Base-by-base conservation (phyloP, 306 rosid species). In the Luffa acutangula region DNA sequence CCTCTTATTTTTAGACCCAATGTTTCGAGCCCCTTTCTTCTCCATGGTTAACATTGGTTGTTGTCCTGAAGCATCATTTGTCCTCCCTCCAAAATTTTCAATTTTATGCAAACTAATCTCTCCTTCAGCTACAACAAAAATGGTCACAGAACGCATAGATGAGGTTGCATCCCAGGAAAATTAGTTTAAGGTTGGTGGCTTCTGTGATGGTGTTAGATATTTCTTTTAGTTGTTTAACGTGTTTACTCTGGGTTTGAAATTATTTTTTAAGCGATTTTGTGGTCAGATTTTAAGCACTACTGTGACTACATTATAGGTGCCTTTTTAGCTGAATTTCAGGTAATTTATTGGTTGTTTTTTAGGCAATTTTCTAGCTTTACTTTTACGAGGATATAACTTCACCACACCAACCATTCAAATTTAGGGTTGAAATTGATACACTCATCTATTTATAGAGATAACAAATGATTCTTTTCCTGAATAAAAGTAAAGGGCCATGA, bases 1-100 rank as follows among this genome's bases (percentile, higher is more conserved):
- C 83, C 99, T 91, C 85, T 93, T 95, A 80, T 80, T 93, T 84
- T 95, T 95, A 69, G 93, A 86, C 75, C 97, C 97, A 81, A 95
- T 93, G 76, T 93, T 95, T 59, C 97, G 90, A 80, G 97, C 79
- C 87, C 88, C 89, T 87, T 91, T 92, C 91, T 90, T 95, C 82
- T 93, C 99, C 66, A 82, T 74, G 85, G 52, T 77, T 9, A 83
- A 73, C 81, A 74, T 37, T 60, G 89, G 82, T 80, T 82, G 90
- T 72, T 87, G 89, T 53, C 31, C 81, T 37, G 89, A 82, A 73
- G 83, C 87, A 78, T 82, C 89, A 75, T 81, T 90, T 48, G 77
- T 82, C 76, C 46, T 79, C 76, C 81, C 86, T 64, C 86, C 90
- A 82, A 65, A 75, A 66, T 58, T 88, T 78, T 90, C 97, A 53